Base-by-base conservation (phyloP, 192 early-diverging fungal genomes). In the Backusella tuberculispora region DNA sequence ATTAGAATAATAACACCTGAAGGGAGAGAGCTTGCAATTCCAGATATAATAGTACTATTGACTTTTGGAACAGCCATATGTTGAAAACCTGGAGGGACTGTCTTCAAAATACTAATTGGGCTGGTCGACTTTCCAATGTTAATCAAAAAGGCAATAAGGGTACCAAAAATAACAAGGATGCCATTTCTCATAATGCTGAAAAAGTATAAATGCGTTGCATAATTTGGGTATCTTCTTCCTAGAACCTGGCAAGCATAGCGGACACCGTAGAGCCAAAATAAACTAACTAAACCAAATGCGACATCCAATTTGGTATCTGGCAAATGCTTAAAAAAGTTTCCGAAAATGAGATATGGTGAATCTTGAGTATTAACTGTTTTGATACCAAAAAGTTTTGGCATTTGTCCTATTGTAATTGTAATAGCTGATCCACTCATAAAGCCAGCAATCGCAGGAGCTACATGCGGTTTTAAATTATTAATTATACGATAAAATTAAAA, bases 381-480 rank as follows among this genome's bases (percentile, higher is more conserved):
- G 76, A 96, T 91, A 47, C 96, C 95, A 73, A 97, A 85, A 65
- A 96, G 87, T n/a, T 86, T 88, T n/a, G 95, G 90, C 64, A 45
- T 47, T 47, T 86, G 95, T 44, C 86, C 85, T 75, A 95, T 87
- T 64, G 89, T 87, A 72, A 95, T 93, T 50, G 86, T 91, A 9
- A 93, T 81, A 21, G 92, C 94, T 4, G 94, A 93, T n/a, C 95
- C 95, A 7, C 92, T 90, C 73, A 92, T 95, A 76, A 96, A 98
- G 4, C 95, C 95, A 8, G 91, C 91, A 78, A 98, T 91, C 17
- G 94, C 94, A 12, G 95, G 88, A 80, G 77, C 80, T 38, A 92
- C 6, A 26, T n/a, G 9, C 21, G 26, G 24, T 8, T 60, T 12
- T 5, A 60, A 9, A 26, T 14, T 26, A 41, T 45, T n/a, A 40